Conservation (phyloP, 805 yeast genomes). For the Candida endomychidarum region DNA sequence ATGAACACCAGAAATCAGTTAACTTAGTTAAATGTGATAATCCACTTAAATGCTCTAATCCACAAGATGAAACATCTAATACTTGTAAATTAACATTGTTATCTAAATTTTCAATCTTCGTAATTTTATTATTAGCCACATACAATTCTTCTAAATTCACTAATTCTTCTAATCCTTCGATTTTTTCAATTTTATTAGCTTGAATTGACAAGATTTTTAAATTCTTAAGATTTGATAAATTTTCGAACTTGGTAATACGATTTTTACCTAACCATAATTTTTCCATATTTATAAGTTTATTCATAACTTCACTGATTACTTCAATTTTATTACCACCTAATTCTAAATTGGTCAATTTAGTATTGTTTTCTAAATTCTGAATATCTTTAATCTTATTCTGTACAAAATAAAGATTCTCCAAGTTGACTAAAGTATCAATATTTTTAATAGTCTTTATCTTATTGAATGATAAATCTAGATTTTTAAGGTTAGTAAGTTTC, state of each 20-base stretch:
- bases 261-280: conserved; percentile 95
- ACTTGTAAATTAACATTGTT: conserved; percentile 64
- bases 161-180: conserved; percentile 79
- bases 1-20: conserved; percentile 93
- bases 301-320: conserved; percentile 54
- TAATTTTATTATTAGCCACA: conserved; percentile 79
- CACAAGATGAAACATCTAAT: conserved; percentile 80
- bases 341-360: conserved; percentile 67
- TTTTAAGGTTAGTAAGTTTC: conserved; percentile 54
- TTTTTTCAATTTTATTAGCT: conserved; percentile 71
- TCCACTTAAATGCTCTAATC: conserved; percentile 59
- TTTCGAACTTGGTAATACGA: conserved; percentile 62
- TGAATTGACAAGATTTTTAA: conserved; percentile 83
- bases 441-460: conserved; percentile 84
- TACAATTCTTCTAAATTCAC: conserved; percentile 80
- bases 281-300: conserved; percentile 53
- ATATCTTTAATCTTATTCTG: conserved; percentile 82
- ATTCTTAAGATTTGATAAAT: conserved; percentile 57
- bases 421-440: conserved; percentile 56
- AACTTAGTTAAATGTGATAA: conserved; percentile 63
- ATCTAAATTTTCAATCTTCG: conserved; percentile 75
- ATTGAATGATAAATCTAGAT: conserved; percentile 85
- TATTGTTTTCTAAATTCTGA: conserved; percentile 59
- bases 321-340: conserved; percentile 85
- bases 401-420: conserved; percentile 77